Evolutionary conservation across 192 early-diverging fungal genomes (phyloP), one percentile per base, ranked within the genome.

Genomic region (Jimgerdemannia lactiflua): DNA sequence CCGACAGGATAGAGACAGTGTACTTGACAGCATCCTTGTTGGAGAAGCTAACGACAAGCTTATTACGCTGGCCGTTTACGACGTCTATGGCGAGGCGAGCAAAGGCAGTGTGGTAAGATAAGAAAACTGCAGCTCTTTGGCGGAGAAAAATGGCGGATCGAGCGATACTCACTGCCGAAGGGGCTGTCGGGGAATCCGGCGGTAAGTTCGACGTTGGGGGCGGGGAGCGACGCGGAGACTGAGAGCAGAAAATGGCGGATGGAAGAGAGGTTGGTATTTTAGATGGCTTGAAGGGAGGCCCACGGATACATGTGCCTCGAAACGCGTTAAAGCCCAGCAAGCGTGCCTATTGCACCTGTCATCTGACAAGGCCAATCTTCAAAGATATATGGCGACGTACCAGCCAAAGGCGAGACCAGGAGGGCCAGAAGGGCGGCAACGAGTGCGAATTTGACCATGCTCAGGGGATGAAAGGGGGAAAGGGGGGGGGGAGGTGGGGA

Each of bases 11-110:
- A 20, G 70, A 43, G n/a, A 86, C 72, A 4, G 79, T 79, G 40
- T 78, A 80, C 39, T 70, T 64, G 19, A 18, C 20, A 10, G 75
- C 43, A 42, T 80, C 84, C 64, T 86, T 83, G 75, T 86, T 86
- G 42, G 70, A 74, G 49, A 86, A 71, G 42, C 67, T 74, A 64
- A 86, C 49, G 3, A 75, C 70, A 10, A 86, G 66, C 64, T 77
- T 81, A 64, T 83, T 86, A 43, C 73, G 69, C 67, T 86, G 79
- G 14, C 84, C 84, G 75, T 86, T 86, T 39, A 81, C 70, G n/a
- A 86, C 77, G 42, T 79, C 84, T 86, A 77, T 4, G 18, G 19
- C 6, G 2, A 59, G 14, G 14, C 6, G 14, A 59, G 14, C 6
- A 59, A 59, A 59, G 49, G 2, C 49, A 59, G 14, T 10, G 49